Conservation (phyloP, 768 basidiomycete genomes). For the Amanita fuliginea region DNA sequence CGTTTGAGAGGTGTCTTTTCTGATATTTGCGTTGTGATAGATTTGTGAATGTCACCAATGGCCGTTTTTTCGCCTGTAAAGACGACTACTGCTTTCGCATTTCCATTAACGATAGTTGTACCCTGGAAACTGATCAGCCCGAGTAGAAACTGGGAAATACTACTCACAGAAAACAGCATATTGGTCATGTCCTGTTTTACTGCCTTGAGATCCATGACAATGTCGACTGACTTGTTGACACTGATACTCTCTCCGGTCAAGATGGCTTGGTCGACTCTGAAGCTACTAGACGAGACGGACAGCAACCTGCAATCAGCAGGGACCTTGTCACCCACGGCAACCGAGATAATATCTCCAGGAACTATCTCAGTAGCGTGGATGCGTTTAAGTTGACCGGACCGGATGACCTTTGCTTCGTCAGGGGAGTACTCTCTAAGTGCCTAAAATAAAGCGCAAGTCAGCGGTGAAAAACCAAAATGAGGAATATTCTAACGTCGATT, state of each 20-base stretch:
- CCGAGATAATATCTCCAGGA: slow-evolving; percentile 85
- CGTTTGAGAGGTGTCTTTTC: slow-evolving; percentile 97
- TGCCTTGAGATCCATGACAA: slow-evolving; percentile 62
- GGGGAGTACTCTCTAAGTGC: slow-evolving; percentile 96
- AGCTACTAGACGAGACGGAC: slow-evolving; percentile 85
- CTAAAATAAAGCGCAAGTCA: slow-evolving; percentile 27
- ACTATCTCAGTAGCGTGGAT: slow-evolving; percentile 86
- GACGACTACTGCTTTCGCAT: slow-evolving; percentile 76
- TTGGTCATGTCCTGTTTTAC: slow-evolving; percentile 99
- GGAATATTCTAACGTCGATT: slow-evolving; percentile 69
- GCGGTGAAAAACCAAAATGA: slow-evolving; percentile 1
- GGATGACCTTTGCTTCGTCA: slow-evolving; percentile 87
- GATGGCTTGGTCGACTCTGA: slow-evolving; percentile 93
- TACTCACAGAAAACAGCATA: slow-evolving; percentile 80
- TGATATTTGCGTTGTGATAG: slow-evolving; percentile 83
- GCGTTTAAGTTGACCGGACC: slow-evolving; percentile 55
- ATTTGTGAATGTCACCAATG: slow-evolving; percentile 95
- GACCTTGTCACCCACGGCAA: slow-evolving; percentile 91
- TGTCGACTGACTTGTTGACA: slow-evolving; percentile 68
- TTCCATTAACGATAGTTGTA: slow-evolving; percentile 93
- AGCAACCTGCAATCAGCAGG: slow-evolving; percentile 91
- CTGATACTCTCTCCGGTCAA: slow-evolving; percentile 90
- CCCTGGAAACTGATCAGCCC: slow-evolving; percentile 37
- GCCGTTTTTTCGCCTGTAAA: slow-evolving; percentile 83
- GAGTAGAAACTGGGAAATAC: not conserved